phyloP scores from a whole-genome alignment of 768 basidiomycete genomes.

The Russula brevipes region DNA sequence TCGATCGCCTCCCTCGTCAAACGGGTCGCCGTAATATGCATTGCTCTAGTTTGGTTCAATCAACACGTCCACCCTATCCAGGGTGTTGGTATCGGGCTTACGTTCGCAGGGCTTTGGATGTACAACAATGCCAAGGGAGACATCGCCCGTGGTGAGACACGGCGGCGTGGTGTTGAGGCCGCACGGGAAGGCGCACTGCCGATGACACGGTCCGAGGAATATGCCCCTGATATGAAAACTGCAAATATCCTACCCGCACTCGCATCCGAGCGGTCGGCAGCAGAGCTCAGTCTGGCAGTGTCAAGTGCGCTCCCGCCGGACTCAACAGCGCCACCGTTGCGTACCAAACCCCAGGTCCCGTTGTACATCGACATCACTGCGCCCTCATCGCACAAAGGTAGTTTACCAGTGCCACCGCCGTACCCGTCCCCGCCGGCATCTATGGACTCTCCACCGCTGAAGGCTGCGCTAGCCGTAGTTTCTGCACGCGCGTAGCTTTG shows the following conservation, averaged over 20 bases:
- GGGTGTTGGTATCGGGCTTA: conserved; percentile 83
- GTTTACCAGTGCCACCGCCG: conserved; percentile 27
- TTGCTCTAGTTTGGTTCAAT: conserved; percentile 95
- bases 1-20: conserved; percentile 98
- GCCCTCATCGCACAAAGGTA: conserved; percentile 20
- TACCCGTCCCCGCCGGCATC: conserved; percentile 41
- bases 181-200: conserved; percentile 65
- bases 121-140: conserved; percentile 94
- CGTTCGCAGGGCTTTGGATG: conserved; percentile 88
- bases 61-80: conserved; percentile 82
- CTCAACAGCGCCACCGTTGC: conserved; percentile 4
- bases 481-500: conserved; percentile 11
- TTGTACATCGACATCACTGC: conserved; percentile 30
- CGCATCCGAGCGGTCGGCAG: conserved; percentile 4
- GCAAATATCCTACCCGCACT: conserved; percentile 32
- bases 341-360: conserved; percentile 23
- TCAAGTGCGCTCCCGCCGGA: conserved; percentile 13
- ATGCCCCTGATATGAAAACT: conserved; percentile 41
- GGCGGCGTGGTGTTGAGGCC: conserved; percentile 72
- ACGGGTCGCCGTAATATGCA: conserved; percentile 95
- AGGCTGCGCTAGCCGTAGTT: conserved; percentile 7
- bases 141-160: conserved; percentile 89
- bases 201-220: conserved; percentile 53
- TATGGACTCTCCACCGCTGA: conserved; percentile 36
- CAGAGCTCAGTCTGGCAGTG: neutral